These are phyloP conservation scores for Dioscorea zingiberensis DNA, from an alignment of 106 monocot species.

Conservation along the genomic window DNA sequence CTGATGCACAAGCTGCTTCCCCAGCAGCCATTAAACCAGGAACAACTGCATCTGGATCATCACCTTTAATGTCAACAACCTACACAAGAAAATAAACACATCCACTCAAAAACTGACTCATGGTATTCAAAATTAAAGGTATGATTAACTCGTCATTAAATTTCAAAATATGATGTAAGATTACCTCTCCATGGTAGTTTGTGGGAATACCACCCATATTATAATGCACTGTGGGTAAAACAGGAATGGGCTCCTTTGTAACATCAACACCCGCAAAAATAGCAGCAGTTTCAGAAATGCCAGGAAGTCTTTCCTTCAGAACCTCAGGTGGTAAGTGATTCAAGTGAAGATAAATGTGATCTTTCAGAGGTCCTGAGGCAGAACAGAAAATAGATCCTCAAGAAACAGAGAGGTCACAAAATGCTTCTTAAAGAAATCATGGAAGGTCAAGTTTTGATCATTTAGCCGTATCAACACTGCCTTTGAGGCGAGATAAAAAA, in stretches of 20 bases:
- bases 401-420: too few relatives aligned
- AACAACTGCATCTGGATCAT: constrained; percentile 77
- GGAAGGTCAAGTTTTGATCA: too few relatives aligned
- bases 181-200: constrained; percentile 93
- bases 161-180: background rate
- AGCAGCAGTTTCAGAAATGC: constrained; percentile 99
- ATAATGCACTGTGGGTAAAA: constrained; percentile 96
- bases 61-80: constrained; percentile 73
- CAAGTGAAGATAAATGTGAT: constrained; percentile 92
- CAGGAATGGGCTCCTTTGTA: constrained; percentile 98
- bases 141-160: background rate
- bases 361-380: constrained; percentile 76
- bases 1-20: constrained; percentile 97
- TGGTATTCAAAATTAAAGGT: background rate
- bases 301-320: constrained; percentile 96
- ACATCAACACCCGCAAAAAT: constrained; percentile 99
- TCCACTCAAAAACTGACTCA: too few relatives aligned
- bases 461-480: too few relatives aligned
- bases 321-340: constrained; percentile 97
- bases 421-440: too few relatives aligned
- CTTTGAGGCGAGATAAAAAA: too few relatives aligned
- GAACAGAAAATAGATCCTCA: constrained; percentile 3
- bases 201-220: constrained; percentile 99
- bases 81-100: constrained; percentile 6
- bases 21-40: constrained; percentile 95